Evolutionary conservation across 495 filamentous ascomycete species (phyloP), one percentile per base, ranked within the genome.

Genomic region (Penicilliopsis zonata): DNA sequence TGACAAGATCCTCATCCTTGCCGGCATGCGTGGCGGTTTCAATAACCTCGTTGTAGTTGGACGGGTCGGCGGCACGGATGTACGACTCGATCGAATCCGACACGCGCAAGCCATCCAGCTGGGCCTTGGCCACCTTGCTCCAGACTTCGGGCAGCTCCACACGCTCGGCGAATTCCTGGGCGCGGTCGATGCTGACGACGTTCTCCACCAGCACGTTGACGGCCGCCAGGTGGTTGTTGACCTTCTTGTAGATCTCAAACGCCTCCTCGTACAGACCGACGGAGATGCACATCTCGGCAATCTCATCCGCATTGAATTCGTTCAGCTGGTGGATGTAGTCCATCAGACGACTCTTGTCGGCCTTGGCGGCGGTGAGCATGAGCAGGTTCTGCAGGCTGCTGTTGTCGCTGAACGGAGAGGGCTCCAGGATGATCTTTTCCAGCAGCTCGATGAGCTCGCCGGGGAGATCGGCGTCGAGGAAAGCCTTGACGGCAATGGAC

Each of bases 381-480:
- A 99, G 69, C 35, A 99, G 63, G 52, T 96, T 99, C 54, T 99
- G 92, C 41, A 99, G 70, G 53, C 80, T 95, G 43, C 78, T 72
- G 57, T 96, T 96, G 63, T 99, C 92, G 43, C 83, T 94, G 69
- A 99, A 96, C 15, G 83, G 78, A 7, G 87, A 92, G 12, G 92
- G 92, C 61, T 99, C 92, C 13, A 99, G 70, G 30, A 99, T 90
- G 38, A 99, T 99, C 77, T 99, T 99, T 64, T 99, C 92, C 9
- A 99, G 72, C 25, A 99, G 74, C 56, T 99, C 92, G 38, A 99
- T 95, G 22, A 99, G 67, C 61, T 99, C 92, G 18, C 75, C 78
- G 5, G 92, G 92, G 37, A 99, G 67, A 47, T 99, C 92, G 35
- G 76, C 78, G 21, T 74, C 74, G 33, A 99, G 69, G 67, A 99